These are phyloP conservation scores for Marsdenia floribunda DNA, from an alignment of 257 asterid species.

Conservation along the genomic window DNA sequence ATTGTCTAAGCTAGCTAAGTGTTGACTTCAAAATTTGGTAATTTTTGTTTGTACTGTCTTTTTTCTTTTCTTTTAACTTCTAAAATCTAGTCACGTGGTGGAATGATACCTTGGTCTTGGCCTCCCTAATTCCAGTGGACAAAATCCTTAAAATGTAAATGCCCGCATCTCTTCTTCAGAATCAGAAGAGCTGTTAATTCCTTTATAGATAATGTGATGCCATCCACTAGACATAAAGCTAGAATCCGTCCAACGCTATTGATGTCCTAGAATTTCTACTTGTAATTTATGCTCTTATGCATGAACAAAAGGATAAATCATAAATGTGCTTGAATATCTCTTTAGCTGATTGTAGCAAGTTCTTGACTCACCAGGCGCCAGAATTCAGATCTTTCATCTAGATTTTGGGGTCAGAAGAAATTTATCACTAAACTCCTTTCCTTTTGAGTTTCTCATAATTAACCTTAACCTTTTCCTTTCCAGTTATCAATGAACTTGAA, in stretches of 20 bases:
- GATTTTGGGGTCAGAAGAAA: neutral
- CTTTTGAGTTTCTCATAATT: neutral
- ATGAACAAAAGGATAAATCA: neutral
- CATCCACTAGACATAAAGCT: neutral
- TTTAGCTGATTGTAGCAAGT: neutral
- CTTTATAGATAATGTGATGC: neutral
- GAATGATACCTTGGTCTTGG: neutral
- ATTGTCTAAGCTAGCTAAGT: neutral
- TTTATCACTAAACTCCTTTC: neutral
- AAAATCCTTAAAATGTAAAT: neutral
- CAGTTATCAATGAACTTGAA: neutral
- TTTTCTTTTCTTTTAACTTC: neutral
- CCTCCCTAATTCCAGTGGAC: neutral
- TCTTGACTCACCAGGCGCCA: neutral
- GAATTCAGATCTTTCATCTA: neutral
- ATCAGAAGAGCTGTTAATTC: neutral
- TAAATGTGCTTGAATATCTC: neutral
- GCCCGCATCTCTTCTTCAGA: neutral
- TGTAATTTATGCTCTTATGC: neutral
- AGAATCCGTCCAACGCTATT: neutral
- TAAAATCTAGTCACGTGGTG: neutral
- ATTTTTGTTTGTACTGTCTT: neutral
- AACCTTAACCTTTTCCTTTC: neutral
- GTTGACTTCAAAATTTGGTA: conserved; percentile 10
- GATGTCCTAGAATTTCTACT: neutral